Percentiles rank a stretch among this genome's conserved stretches.
Evolutionary conservation across 2,329 filamentous ascomycete genomes (phyloP).

Genomic region (Monilinia fructigena): DNA sequence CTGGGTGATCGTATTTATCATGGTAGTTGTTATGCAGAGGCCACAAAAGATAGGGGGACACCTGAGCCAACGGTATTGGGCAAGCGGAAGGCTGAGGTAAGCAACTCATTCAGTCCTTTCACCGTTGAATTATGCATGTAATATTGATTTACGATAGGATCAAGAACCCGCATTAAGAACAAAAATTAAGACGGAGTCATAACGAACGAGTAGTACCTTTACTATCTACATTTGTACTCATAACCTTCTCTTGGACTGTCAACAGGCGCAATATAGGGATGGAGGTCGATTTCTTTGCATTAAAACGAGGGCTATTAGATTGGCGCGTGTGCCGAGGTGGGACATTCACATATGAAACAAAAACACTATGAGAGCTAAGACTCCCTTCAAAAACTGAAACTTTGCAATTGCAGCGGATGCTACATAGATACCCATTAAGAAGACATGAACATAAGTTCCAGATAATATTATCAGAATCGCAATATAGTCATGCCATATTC

Average conservation of each 20-base stretch:
- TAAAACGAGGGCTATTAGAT: not conserved
- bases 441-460: not conserved
- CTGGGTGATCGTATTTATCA: conserved; percentile 82
- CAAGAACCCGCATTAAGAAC: conserved; percentile 20
- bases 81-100: conserved; percentile 70
- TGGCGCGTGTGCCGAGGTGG: not conserved
- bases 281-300: conserved; percentile 7
- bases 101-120: not conserved
- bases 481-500: not conserved
- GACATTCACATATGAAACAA: not conserved
- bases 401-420: not conserved
- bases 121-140: not conserved
- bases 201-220: not conserved
- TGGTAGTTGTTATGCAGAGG: conserved; percentile 83
- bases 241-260: not conserved
- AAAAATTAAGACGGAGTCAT: conserved; percentile 37
- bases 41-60: conserved; percentile 63
- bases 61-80: conserved; percentile 63
- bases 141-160: conserved; percentile 16
- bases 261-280: not conserved
- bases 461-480: not conserved
- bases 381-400: not conserved
- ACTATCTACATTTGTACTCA: not conserved
- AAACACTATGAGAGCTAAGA: not conserved
- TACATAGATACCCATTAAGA: conserved; percentile 1